Base-by-base conservation (phyloP, 2,329 filamentous ascomycete genomes). In the Pseudogymnoascus destructans region DNA sequence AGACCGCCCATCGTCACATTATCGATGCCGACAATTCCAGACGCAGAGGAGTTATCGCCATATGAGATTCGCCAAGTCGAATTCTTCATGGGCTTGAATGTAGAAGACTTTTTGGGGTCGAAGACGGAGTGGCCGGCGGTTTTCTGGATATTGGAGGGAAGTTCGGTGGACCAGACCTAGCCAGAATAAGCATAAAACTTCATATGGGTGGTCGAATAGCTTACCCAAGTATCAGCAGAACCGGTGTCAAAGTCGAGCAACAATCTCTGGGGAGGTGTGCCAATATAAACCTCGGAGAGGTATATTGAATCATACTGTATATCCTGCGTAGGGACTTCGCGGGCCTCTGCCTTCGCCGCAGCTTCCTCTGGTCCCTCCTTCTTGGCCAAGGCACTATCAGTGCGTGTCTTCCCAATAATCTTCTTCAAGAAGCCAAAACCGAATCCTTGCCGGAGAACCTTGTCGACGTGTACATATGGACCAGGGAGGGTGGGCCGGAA, bases 161-260 rank as follows among this genome's bases (percentile, higher is more conserved):
- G 70, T 52, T 76, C 71, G 5, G 75, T 78, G 10, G 79, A 82
- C 71, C 78, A 80, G 58, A 81, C 71, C 79, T 80, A 63, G n/a
- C 46, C 25, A 11, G 23, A 13, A 52, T 52, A 19, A 52, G 46
- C 9, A 30, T 52, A 10, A 11, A 11, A 17, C 9, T 52, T 17
- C 15, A 52, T 9, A 27, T 6, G 7, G 23, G 2, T 15, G 21
- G 25, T n/a, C 40, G 19, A 15, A 38, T 4, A 56, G 62, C 74
- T 64, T 72, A 82, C 79, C 85, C 83, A 88, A 19, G 86, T 74
- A 72, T 88, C 85, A 17, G 83, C 77, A 9, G 82, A 86, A 17
- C 84, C 84, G 36, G 84, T 87, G 67, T 89, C 85, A 61, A 88
- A 87, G 65, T 87, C 79, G 11, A 87, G 69, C 62, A 75, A 77